Conservation (phyloP, 1,284 basidiomycete genomes). For the Caloboletus firmus region DNA sequence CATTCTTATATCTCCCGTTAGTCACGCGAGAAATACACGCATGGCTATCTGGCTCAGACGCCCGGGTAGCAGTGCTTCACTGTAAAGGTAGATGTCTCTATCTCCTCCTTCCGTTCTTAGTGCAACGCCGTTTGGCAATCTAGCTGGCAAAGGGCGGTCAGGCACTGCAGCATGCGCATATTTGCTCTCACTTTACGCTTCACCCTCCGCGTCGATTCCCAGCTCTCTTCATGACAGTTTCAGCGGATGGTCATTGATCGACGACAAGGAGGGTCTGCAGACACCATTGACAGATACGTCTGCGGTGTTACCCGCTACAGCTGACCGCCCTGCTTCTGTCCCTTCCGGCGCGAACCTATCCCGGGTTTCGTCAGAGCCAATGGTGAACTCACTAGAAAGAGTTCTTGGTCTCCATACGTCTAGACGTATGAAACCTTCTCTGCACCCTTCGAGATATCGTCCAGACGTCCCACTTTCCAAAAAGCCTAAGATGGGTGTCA, state of each 20-base stretch:
- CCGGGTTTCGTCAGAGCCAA: constrained; percentile 24
- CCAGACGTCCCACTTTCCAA: constrained; percentile 30
- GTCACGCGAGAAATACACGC: constrained; percentile 74
- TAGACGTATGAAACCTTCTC: constrained; percentile 61
- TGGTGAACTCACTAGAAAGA: constrained; percentile 46
- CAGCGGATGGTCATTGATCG: constrained; percentile 23
- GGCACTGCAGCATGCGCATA: constrained; percentile 82
- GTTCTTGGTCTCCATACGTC: constrained; percentile 69
- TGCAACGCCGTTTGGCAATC: constrained; percentile 4
- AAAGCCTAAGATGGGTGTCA: constrained; percentile 64
- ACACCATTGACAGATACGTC: constrained; percentile 13
- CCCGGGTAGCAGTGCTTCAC: constrained; percentile 80
- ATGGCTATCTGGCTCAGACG: constrained; percentile 72
- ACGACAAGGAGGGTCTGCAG: constrained; percentile 20
- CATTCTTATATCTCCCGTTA: constrained; percentile 76
- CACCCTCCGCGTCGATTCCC: constrained; percentile 3
- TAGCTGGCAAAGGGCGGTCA: constrained; percentile 80
- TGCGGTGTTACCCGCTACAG: neutral
- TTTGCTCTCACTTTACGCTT: constrained; percentile 52
- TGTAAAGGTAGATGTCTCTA: constrained; percentile 68
- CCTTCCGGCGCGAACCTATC: constrained; percentile 9
- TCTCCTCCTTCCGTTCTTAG: constrained; percentile 4
- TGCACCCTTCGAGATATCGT: constrained; percentile 13
- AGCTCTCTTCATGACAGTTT: constrained; percentile 6
- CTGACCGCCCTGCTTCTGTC: neutral